These are phyloP conservation scores for Orbilia quercus DNA, from an alignment of 2,329 filamentous ascomycete genomes.

Conservation along the genomic window DNA sequence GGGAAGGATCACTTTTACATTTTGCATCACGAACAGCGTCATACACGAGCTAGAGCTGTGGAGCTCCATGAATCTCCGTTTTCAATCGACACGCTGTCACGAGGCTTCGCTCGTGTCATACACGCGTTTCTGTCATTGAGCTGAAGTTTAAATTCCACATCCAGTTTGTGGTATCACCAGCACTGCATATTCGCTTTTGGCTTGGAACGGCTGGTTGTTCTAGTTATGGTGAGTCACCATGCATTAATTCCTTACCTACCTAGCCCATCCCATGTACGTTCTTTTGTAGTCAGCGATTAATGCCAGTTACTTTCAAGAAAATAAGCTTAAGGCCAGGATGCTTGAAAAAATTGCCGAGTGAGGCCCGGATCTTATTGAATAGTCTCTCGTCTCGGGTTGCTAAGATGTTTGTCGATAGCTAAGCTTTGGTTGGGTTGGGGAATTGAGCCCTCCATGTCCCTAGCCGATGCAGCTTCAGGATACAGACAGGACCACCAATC, in stretches of 20 bases:
- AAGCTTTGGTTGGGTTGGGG: no score
- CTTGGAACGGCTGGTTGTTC: neutral
- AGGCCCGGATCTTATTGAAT: no score
- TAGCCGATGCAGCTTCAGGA: neutral
- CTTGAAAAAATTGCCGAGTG: no score
- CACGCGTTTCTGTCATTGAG: neutral
- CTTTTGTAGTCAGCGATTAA: no score
- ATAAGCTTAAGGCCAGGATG: no score
- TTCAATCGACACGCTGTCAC: constrained; percentile 17
- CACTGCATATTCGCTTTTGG: constrained; percentile 8
- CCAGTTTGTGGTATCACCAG: neutral
- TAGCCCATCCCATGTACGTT: neutral
- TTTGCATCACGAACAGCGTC: neutral
- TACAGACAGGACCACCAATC: neutral
- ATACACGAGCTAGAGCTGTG: neutral
- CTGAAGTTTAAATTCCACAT: neutral
- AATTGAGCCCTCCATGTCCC: neutral
- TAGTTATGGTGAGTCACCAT: neutral
- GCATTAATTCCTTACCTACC: neutral
- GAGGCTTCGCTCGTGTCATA: neutral
- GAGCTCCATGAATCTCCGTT: no score
- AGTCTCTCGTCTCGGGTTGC: no score
- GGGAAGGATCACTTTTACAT: no score
- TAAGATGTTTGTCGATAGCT: no score
- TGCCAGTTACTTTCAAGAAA: no score